Base-by-base conservation (phyloP, 169 alveolate genomes). In the Ichthyophthirius multifiliis region DNA sequence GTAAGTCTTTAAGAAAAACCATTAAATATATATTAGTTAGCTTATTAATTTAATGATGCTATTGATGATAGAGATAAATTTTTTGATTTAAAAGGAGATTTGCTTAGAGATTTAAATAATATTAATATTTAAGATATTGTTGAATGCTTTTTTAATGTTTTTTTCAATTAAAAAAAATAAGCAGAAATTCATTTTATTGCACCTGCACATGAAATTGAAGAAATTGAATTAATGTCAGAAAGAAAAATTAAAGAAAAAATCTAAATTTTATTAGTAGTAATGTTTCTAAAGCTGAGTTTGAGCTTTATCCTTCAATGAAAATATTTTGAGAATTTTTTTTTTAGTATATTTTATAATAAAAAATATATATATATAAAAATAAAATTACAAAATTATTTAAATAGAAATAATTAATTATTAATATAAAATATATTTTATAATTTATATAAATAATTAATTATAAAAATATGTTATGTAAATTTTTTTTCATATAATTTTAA, bases 81-180 rank as follows among this genome's bases (percentile, higher is more conserved):
- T 16, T 80, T 80, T 46, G 73, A 80, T 32, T 43, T 34, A 30
- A 16, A 34, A 46, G 86, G 67, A 0, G 30, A 47, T 46, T n/a
- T 18, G 12, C 65, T 80, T 2, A 75, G 64, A 13, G 81, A 64
- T n/a, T 35, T 80, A 30, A 47, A 80, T 5, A 35, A 39, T 0
- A 32, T 80, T 7, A 41, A 64, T 13, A 80, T 46, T 27, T 7
- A 39, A 32, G 81, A 80, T 5, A 9, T 80, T 5, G 18, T 35
- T 6, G 75, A 80, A 18, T n/a, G 18, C 5, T 80, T 80, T 64
- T 15, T 62, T 15, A 7, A 35, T 20, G 18, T 76, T 2, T 76
- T 76, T 43, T 76, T 62, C 76, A 41, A 27, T 37, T 37, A 64
- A 16, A 45, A 47, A 10, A 76, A 45, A 31, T 5, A 45, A 37